Base-by-base conservation (phyloP, 2,329 filamentous ascomycete genomes). In the Aspergillus phoenicis region DNA sequence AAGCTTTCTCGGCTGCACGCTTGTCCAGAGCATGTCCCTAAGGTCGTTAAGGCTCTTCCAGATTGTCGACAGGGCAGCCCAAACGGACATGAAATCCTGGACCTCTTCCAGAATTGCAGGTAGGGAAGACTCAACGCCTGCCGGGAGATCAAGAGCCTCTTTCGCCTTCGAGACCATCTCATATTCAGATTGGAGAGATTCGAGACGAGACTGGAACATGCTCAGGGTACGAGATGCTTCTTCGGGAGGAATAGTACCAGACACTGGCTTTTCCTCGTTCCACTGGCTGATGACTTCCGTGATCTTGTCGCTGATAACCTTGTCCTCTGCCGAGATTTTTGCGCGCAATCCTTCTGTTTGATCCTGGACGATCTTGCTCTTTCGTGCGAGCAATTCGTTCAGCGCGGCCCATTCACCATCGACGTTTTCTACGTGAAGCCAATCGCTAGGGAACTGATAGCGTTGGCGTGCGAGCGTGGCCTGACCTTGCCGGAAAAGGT, bases 21-120 rank as follows among this genome's bases (percentile, higher is more conserved):
- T 97, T 59, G 90, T 96, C 96, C 96, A 99, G 1, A 96, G 84
- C 56, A 88, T 90, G 70, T 99, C 96, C 30, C 92, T 88, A 15
- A 97, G 89, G 71, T 98, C 94, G 71, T 97, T 95, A 62, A 99
- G 82, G 72, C 91, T 97, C 74, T 91, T 91, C 95, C 95, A 99
- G 64, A 99, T 97, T 5, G 93, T 96, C 24, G 92, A 94, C 53
- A 99, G 82, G 52, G 91, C 94, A 33, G 94, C 91, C 95, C 95
- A 99, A 8, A 99, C 95, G 20, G 94, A 97, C 79, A 97, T 96
- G 81, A 99, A 99, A 77, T 99, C 95, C 64, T 96, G 92, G 2
- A 99, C 93, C 78, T 99, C 95, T 74, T 98, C 94, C 15, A 98
- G 83, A 8, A 97, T 90, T 26, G 89, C 86, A n/a, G 86, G 84